These are phyloP conservation scores for Diaporthe helianthi DNA, from an alignment of 2,329 filamentous ascomycete genomes.

Conservation along the genomic window DNA sequence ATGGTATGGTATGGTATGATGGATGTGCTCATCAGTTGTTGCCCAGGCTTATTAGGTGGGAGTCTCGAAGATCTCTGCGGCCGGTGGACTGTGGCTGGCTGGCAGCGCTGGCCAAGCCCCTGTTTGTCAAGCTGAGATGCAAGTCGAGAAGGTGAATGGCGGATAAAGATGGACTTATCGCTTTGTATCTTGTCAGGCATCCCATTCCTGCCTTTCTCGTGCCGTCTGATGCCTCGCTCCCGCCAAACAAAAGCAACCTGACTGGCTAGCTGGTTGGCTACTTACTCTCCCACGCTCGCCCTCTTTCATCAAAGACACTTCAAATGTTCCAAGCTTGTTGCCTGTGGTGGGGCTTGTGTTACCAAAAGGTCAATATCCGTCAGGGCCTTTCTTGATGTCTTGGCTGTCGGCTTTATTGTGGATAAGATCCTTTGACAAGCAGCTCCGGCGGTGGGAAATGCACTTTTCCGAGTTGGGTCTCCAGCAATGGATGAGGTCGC, in stretches of 20 bases:
- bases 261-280: background rate
- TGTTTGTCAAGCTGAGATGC: constrained; percentile 24
- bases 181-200: constrained; percentile 25
- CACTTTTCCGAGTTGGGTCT: background rate
- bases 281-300: background rate
- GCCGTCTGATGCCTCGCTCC: background rate
- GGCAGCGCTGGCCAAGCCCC: constrained; percentile 22
- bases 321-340: too few relatives aligned
- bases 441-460: constrained; percentile 10
- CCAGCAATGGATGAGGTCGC: background rate
- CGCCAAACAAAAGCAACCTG: constrained; percentile 13
- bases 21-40: background rate
- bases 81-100: constrained; percentile 21
- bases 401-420: constrained; percentile 21
- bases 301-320: too few relatives aligned
- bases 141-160: constrained; percentile 9
- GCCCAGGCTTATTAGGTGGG: background rate
- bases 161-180: constrained; percentile 19
- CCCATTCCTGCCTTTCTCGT: constrained; percentile 11
- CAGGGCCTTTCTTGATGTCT: background rate
- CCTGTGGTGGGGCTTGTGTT: constrained; percentile 13
- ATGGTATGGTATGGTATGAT: background rate
- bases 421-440: constrained; percentile 1
- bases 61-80: constrained; percentile 16
- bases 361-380: constrained; percentile 7